Base-by-base conservation (phyloP, 345 rosid genomes). In the Trapa incisa region DNA sequence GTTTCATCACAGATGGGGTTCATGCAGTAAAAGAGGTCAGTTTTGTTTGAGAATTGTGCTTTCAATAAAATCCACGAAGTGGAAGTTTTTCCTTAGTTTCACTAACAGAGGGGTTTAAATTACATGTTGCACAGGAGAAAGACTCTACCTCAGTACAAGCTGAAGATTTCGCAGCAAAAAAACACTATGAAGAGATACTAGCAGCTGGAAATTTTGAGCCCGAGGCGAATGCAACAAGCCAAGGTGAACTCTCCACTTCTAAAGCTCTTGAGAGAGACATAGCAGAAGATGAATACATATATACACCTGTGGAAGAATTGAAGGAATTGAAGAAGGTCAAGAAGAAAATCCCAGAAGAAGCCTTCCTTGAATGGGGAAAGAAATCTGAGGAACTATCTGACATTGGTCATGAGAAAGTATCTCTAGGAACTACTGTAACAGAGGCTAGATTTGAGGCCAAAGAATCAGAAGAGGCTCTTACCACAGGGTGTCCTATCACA, bases 41-140 rank as follows among this genome's bases (percentile, higher is more conserved):
- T 22, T 39, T 39, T 39, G 42, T 39, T 39, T 3, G 42, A 39
- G 6, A 39, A 39, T 39, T 39, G 42, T 39, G 42, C 42, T 39
- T 39, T 39, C 42, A 39, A 39, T 39, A 39, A 39, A 39, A 39
- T 39, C 42, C 6, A 39, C 42, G 42, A 39, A 52, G 57, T 52
- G 22, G 22, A 15, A 52, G 57, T 52, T 52, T 52, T 52, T 52
- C 15, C 57, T 52, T 52, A 16, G 6, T 22, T 16, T 0, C 0
- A 47, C 53, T 45, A 66, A 65, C 58, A 47, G 37, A 39, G 47
- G 42, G 15, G 47, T 47, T 29, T 47, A 11, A 56, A 14, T 66
- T 36, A 47, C n/a, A 37, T 4, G 3, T 47, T 66, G 68, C n/a
- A 47, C 41, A 66, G 68, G 22, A 47, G 68, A 47, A 17, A 47